Evolutionary conservation across 495 filamentous ascomycete species (phyloP).

Genomic region (Neurospora sp.): DNA sequence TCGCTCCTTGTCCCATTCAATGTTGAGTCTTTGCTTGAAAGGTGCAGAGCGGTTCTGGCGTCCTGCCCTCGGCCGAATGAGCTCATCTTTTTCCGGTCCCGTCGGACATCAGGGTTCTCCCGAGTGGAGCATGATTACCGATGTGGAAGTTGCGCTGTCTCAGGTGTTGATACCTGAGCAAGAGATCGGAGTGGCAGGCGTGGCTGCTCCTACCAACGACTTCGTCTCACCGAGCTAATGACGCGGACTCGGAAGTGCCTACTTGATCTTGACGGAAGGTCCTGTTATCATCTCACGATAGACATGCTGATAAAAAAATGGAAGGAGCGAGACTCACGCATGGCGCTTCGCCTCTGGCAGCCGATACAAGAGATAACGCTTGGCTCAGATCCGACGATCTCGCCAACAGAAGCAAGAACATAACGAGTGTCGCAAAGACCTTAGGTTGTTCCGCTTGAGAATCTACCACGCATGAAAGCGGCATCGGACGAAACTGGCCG

Average conservation of each 20-base stretch:
- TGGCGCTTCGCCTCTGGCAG: background rate
- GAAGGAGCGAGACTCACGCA: background rate
- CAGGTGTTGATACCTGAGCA: background rate
- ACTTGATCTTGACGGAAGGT: background rate
- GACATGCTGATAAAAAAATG: background rate
- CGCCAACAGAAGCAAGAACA: background rate
- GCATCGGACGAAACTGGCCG: background rate
- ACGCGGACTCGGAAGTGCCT: background rate
- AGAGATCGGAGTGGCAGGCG: background rate
- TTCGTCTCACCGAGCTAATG: background rate
- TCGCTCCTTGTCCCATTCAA: background rate
- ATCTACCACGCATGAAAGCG: background rate
- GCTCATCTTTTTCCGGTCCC: background rate
- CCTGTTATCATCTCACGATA: background rate
- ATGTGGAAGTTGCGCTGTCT: background rate
- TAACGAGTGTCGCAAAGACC: background rate
- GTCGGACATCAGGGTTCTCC: background rate
- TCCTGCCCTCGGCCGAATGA: background rate
- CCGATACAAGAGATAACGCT: background rate
- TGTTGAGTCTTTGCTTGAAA: background rate
- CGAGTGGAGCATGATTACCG: background rate
- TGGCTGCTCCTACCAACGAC: background rate
- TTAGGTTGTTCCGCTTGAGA: background rate
- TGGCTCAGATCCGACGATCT: background rate
- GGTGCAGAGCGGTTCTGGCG: background rate